phyloP scores from a whole-genome alignment of 768 basidiomycete genomes.

The Lactifluus subvellereus region DNA sequence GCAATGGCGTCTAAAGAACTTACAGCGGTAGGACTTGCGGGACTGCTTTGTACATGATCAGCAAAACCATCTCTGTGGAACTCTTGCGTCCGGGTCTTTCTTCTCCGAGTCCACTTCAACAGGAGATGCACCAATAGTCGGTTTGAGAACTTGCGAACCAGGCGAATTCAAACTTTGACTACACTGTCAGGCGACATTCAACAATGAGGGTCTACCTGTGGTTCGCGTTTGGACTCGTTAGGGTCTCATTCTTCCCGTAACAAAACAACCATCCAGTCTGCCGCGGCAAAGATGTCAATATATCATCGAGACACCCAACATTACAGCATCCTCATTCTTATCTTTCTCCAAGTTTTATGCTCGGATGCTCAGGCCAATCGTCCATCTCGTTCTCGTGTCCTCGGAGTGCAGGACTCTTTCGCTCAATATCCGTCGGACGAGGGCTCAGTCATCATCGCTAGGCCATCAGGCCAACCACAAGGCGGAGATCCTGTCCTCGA shows the following conservation, averaged over 20 bases:
- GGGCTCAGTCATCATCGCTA: slow-evolving; percentile 4
- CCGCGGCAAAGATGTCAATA: neutral
- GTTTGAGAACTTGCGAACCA: neutral
- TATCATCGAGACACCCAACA: neutral
- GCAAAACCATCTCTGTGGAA: too few species aligned
- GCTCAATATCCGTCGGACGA: neutral
- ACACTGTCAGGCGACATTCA: slow-evolving; percentile 3
- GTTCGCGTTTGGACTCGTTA: neutral
- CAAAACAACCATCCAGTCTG: neutral
- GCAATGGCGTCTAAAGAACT: neutral
- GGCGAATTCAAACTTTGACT: neutral
- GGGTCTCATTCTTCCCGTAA: neutral
- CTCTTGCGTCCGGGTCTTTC: neutral
- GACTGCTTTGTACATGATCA: neutral
- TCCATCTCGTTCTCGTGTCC: neutral
- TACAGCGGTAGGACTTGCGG: neutral
- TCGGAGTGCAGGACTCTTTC: neutral
- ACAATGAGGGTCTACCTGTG: neutral
- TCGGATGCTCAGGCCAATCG: neutral
- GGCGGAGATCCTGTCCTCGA: neutral
- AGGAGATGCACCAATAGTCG: neutral
- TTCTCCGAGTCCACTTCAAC: neutral
- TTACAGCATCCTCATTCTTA: neutral
- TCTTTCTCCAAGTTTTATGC: neutral
- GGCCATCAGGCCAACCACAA: neutral